Evolutionary conservation across 2,329 filamentous ascomycete species (phyloP), one percentile per base, ranked within the genome.

Genomic region (Catunica adiposa): DNA sequence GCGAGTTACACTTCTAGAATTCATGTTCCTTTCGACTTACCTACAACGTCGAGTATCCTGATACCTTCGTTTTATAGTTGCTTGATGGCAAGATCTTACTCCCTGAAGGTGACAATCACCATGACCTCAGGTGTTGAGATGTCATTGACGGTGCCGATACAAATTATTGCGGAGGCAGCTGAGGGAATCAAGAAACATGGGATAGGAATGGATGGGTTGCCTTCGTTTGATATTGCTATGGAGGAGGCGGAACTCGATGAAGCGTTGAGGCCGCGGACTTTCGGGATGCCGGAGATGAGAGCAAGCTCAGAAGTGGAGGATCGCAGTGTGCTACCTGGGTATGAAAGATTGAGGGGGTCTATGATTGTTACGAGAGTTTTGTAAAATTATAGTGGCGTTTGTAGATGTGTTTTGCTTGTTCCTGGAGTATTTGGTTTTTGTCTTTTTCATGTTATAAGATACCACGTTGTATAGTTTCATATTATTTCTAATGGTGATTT

Each of bases 51-150:
- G 64, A 76, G 73, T 63, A 67, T 71, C 7, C 76, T 79, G 60
- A 59, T 79, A 22, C 77, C 77, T 0, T 75, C 74, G 3, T 80
- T 80, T 62, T 75, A 79, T 66, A 75, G 73, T 7, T 80, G 77
- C 67, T 72, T 80, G 63, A 67, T 71, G 38, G 75, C 74, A 6
- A 73, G 77, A 25, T 71, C 72, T n/a, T 80, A 80, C 64, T 69
- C 72, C 3, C 62, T 80, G 29, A 70, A 72, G 60, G 61, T 75
- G 44, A 65, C 67, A 14, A 62, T 80, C 4, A 68, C 66, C 5
- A 58, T 79, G 3, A 68, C 68, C 0, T 66, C 69, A 2, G 71
- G 69, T 15, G 71, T 68, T 3, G 69, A 66, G 53, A 60, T 78
- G 42, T 69, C 68, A 40, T 64, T 79, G 25, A 62, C 64, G 22